Percentiles rank a stretch among this genome's conserved stretches.
These are phyloP conservation scores for Aspergillus latus DNA, from an alignment of 2,329 filamentous ascomycete genomes.

Conservation along the genomic window DNA sequence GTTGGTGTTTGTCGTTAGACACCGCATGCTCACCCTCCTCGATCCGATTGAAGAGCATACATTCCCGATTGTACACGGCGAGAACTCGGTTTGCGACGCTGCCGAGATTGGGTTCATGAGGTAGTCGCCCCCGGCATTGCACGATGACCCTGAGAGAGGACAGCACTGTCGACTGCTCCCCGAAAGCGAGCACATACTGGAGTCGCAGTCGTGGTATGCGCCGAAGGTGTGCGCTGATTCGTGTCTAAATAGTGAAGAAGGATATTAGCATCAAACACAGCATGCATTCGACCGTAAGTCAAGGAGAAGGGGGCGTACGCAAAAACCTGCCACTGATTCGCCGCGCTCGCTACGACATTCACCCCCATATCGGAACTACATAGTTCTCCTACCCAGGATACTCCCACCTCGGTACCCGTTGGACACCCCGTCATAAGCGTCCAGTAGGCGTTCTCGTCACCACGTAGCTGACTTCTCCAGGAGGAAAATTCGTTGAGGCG, in stretches of 20 bases:
- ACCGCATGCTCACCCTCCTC: conserved; percentile 67
- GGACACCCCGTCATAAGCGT: conserved; percentile 78
- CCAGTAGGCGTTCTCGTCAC: conserved; percentile 85
- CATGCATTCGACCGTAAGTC: neutral
- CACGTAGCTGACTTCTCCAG: conserved; percentile 70
- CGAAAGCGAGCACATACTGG: conserved; percentile 65
- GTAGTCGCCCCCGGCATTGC: conserved; percentile 69
- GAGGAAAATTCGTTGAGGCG: conserved; percentile 69
- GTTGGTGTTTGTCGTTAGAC: conserved; percentile 62
- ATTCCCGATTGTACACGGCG: conserved; percentile 81
- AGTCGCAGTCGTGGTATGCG: conserved; percentile 60
- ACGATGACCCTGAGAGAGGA: conserved; percentile 64
- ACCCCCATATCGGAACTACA: conserved; percentile 55
- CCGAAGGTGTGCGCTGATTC: conserved; percentile 58
- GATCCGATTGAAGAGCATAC: conserved; percentile 78
- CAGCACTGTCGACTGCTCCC: conserved; percentile 64
- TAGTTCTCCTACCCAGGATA: conserved; percentile 77
- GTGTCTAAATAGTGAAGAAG: conserved; percentile 50
- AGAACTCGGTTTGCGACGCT: conserved; percentile 70
- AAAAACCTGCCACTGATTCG: conserved; percentile 89
- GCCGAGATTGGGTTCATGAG: conserved; percentile 59
- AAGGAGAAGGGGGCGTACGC: conserved; percentile 48
- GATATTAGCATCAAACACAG: neutral
- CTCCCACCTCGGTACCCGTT: conserved; percentile 77
- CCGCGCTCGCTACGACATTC: conserved; percentile 83